These are phyloP conservation scores for Monilinia aucupariae DNA, from an alignment of 2,329 filamentous ascomycete genomes.

Conservation along the genomic window DNA sequence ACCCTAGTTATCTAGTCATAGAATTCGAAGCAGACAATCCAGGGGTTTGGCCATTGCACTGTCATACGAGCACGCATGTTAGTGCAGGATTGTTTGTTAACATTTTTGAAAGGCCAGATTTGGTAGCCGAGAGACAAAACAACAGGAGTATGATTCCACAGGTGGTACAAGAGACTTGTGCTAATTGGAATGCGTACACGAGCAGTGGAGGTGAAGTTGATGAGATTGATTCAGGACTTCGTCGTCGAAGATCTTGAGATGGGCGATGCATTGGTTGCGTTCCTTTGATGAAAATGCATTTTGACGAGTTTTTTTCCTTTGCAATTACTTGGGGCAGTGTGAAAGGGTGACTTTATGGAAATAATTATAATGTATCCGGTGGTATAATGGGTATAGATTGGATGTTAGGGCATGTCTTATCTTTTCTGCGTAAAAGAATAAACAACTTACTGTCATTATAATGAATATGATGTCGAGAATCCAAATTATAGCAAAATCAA, in stretches of 20 bases:
- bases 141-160: slow-evolving; percentile 40
- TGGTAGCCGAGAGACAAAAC: slow-evolving; percentile 32
- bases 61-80: slow-evolving; percentile 47
- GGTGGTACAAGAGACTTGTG: slow-evolving; percentile 46
- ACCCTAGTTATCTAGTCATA: slow-evolving; percentile 38
- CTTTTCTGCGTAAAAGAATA: no score
- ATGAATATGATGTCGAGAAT: not conserved
- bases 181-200: slow-evolving; percentile 48
- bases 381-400: not conserved
- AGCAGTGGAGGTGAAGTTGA: slow-evolving; percentile 40
- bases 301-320: not conserved
- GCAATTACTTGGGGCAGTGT: not conserved
- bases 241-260: not conserved
- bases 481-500: not conserved
- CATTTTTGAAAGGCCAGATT: slow-evolving; percentile 34
- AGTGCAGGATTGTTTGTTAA: slow-evolving; percentile 38
- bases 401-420: not conserved
- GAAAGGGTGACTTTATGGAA: not conserved
- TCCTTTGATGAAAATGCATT: not conserved
- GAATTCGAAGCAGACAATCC: slow-evolving; percentile 47
- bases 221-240: slow-evolving; percentile 48
- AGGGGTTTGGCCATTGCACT: slow-evolving; percentile 48
- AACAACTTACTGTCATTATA: not conserved
- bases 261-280: not conserved
- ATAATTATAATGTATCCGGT: not conserved